A percentile compares a stretch with the other conserved stretches of the same genome.
Evolutionary conservation across 2,329 filamentous ascomycete genomes (phyloP).

Genomic region (Aureobasidium namibiae): DNA sequence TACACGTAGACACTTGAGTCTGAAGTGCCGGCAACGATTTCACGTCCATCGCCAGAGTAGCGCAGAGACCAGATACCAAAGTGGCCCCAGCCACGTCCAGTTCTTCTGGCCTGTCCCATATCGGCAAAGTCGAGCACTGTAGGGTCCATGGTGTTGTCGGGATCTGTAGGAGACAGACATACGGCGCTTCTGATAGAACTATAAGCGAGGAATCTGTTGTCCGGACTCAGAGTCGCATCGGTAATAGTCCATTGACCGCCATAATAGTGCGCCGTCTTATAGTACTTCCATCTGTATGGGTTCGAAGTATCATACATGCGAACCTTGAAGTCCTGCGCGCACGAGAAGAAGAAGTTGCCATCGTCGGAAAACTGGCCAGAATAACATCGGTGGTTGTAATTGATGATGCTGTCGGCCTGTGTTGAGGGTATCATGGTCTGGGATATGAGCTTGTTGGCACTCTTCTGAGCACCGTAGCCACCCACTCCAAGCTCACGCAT

Average conservation of each 20-base stretch:
- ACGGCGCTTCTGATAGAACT: slow-evolving; percentile 80
- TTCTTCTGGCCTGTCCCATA: slow-evolving; percentile 29
- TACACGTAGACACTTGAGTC: slow-evolving; percentile 76
- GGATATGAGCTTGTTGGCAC: slow-evolving; percentile 55
- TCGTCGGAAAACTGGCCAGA: slow-evolving; percentile 96
- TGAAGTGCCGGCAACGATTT: slow-evolving; percentile 84
- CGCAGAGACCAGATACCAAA: slow-evolving; percentile 72
- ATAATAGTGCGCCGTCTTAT: slow-evolving; percentile 89
- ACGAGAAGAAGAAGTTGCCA: slow-evolving; percentile 93
- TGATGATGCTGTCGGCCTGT: slow-evolving; percentile 75
- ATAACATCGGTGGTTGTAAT: slow-evolving; percentile 80
- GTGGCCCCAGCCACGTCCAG: slow-evolving; percentile 25
- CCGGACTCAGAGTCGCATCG: slow-evolving; percentile 81
- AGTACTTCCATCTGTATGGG: slow-evolving; percentile 90
- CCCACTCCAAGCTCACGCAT: slow-evolving; percentile 75
- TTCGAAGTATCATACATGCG: slow-evolving; percentile 97
- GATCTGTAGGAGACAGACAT: slow-evolving; percentile 80
- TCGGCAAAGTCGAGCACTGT: slow-evolving; percentile 67
- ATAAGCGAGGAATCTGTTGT: slow-evolving; percentile 88
- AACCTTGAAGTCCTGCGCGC: slow-evolving; percentile 85
- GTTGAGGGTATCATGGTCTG: slow-evolving; percentile 70
- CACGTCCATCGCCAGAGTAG: slow-evolving; percentile 83
- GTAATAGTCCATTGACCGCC: slow-evolving; percentile 94
- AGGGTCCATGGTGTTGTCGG: slow-evolving; percentile 70
- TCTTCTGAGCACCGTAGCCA: slow-evolving; percentile 47